Evolutionary conservation across 1,284 basidiomycete genomes (phyloP).

Genomic region (Rhodotorula sp.): DNA sequence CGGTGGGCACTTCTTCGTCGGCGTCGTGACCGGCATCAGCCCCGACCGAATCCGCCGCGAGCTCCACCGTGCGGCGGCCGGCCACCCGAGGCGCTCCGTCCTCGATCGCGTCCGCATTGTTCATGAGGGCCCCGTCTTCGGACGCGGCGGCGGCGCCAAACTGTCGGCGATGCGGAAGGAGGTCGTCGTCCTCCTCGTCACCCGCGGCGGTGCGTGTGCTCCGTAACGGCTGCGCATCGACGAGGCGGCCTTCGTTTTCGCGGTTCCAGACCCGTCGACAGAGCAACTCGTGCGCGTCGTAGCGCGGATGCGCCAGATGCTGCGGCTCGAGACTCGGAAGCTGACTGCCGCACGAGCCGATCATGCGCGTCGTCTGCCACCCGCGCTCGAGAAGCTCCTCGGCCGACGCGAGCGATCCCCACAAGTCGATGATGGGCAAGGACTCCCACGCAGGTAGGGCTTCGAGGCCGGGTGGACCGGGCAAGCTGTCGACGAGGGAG

Average conservation of each 20-base stretch:
- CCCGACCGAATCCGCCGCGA: neutral
- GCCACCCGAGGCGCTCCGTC: neutral
- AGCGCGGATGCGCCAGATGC: constrained; percentile 17
- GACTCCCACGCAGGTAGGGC: constrained; percentile 58
- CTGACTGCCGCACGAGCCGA: constrained; percentile 34
- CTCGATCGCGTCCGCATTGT: neutral
- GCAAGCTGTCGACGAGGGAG: constrained; percentile 59
- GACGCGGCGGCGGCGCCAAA: neutral
- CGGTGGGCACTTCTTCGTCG: neutral
- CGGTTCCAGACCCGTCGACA: constrained; percentile 44
- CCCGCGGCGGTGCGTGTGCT: neutral
- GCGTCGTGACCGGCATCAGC: neutral
- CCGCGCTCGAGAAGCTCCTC: constrained; percentile 55
- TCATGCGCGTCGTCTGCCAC: constrained; percentile 33
- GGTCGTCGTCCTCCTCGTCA: neutral
- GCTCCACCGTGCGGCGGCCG: neutral
- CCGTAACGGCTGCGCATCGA: constrained; percentile 29
- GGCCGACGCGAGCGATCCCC: constrained; percentile 59
- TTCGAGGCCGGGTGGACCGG: constrained; percentile 47
- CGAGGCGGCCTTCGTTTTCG: constrained; percentile 19
- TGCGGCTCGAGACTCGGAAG: constrained; percentile 17
- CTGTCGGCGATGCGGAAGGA: neutral
- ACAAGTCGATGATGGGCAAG: constrained; percentile 68
- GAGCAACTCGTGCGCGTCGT: constrained; percentile 52
- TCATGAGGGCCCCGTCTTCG: neutral